phyloP scores from a whole-genome alignment of 768 basidiomycete species.

The Tephrocybe sp. region DNA sequence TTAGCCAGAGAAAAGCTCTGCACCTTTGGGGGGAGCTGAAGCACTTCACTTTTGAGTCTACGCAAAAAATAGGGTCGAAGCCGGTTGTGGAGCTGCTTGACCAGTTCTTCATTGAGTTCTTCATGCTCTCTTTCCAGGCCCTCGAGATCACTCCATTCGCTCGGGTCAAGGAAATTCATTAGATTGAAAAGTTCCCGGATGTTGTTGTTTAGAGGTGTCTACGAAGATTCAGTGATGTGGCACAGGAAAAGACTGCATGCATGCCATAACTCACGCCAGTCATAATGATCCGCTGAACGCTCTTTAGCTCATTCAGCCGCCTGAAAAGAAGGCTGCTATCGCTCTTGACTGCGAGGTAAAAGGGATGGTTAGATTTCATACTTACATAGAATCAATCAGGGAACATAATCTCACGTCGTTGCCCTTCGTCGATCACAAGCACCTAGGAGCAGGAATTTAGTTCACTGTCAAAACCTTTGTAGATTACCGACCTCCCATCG shows the following conservation, averaged over 20 bases:
- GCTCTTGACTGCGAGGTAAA: constrained; percentile 66
- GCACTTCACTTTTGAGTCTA: constrained; percentile 89
- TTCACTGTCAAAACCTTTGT: background rate
- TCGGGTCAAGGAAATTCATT: constrained; percentile 91
- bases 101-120: constrained; percentile 75
- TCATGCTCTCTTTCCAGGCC: constrained; percentile 72
- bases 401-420: constrained; percentile 60
- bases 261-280: constrained; percentile 63
- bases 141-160: constrained; percentile 75
- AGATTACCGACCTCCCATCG: constrained; percentile 73
- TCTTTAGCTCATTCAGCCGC: constrained; percentile 78
- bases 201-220: constrained; percentile 97
- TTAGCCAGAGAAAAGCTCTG: background rate
- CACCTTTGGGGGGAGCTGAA: constrained; percentile 92
- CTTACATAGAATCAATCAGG: no score
- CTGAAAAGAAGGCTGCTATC: constrained; percentile 79
- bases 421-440: constrained; percentile 93
- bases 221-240: constrained; percentile 9
- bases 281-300: constrained; percentile 82
- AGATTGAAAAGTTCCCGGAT: constrained; percentile 95
- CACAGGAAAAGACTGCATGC: constrained; percentile 1
- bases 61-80: constrained; percentile 92
- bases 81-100: constrained; percentile 76
- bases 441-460: constrained; percentile 31
- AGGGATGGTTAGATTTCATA: constrained; percentile 12